phyloP scores from a whole-genome alignment of 2,329 filamentous ascomycete genomes.

The Neoscytalidium dimidiatum region DNA sequence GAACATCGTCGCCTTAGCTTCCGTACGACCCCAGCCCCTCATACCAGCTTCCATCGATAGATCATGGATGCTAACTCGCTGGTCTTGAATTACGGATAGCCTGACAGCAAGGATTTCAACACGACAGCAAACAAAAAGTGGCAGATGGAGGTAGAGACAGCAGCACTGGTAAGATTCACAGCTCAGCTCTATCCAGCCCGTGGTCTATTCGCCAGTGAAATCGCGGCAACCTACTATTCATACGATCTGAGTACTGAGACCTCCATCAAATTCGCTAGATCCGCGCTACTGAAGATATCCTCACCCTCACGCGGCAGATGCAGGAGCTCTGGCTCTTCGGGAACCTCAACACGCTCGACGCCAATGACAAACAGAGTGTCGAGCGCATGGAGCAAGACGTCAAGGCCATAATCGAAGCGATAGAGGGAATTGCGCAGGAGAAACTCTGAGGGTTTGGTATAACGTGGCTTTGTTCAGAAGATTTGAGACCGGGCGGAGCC shows the following conservation, averaged over 20 bases:
- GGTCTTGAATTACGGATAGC: conserved; percentile 32
- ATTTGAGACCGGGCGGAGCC: not conserved
- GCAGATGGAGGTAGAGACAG: conserved; percentile 60
- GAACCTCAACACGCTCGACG: conserved; percentile 57
- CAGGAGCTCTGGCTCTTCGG: conserved; percentile 71
- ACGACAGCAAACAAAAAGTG: conserved; percentile 59
- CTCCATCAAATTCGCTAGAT: conserved; percentile 43
- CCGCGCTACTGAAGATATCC: conserved; percentile 62
- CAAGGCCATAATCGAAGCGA: conserved; percentile 46
- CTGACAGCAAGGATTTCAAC: conserved; percentile 54
- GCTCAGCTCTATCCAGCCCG: not conserved
- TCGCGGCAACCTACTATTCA: not conserved
- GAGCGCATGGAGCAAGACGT: conserved; percentile 50
- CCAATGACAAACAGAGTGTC: conserved; percentile 9
- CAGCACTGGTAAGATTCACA: conserved; percentile 54
- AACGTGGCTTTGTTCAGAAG: not conserved
- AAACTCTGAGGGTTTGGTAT: not conserved
- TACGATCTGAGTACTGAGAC: not conserved
- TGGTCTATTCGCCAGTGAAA: not conserved
- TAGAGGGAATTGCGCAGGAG: conserved; percentile 33
- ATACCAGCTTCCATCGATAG: not conserved
- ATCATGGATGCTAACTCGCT: not conserved
- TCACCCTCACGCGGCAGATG: conserved; percentile 61
- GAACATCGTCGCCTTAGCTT: conserved; percentile 56
- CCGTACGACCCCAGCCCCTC: conserved; percentile 36